A percentile compares a stretch with the other conserved stretches of the same genome.
Evolutionary conservation across 176 grass and related monocot genomes (phyloP).

Genomic region (barley (Hordeum vulgare)): MorexV3_pseudomolecules_assembly NC_058518.1:445863985-445864484

Average conservation of each 20-base stretch:
- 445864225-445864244: neutral
- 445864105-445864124: neutral
- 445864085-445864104: neutral
- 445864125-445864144: neutral
- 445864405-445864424: slow-evolving; percentile 40
- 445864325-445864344: neutral
- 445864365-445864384: slow-evolving; percentile 1
- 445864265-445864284: neutral
- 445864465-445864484: slow-evolving; percentile 60
- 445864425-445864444: slow-evolving; percentile 65
- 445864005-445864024: too few species aligned
- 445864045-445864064: too few species aligned
- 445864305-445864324: neutral
- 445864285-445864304: neutral
- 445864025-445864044: too few species aligned
- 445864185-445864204: neutral
- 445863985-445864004: neutral
- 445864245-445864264: neutral
- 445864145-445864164: neutral
- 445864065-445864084: neutral
- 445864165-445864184: neutral
- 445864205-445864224: neutral
- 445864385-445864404: neutral
- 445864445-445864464: slow-evolving; percentile 86
- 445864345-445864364: neutral